Percentiles rank a stretch among this genome's conserved stretches.
phyloP scores from a whole-genome alignment of 169 alveolate genomes.

The Cryptosporidium baileyi region DNA sequence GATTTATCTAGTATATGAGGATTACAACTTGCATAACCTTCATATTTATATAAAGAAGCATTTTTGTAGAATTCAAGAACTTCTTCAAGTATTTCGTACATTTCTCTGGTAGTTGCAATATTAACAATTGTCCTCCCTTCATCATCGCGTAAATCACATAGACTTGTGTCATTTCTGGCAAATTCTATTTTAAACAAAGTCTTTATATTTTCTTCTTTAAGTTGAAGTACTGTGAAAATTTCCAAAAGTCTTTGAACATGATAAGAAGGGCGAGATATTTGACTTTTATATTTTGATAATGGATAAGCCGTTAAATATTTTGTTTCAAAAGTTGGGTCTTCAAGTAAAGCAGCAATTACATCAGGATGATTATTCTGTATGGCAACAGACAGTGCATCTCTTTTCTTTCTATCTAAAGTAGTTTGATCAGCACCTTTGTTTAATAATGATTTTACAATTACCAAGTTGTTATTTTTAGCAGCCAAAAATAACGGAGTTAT shows the following conservation, averaged over 20 bases:
- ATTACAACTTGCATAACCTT: conserved; percentile 66
- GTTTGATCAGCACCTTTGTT: conserved; percentile 52
- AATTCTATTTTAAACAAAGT: conserved; percentile 27
- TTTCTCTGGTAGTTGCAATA: conserved; percentile 39
- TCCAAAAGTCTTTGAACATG: conserved; percentile 48
- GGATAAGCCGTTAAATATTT: conserved; percentile 44
- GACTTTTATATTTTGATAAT: conserved; percentile 30
- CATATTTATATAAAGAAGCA: conserved; percentile 36
- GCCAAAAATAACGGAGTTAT: conserved; percentile 53
- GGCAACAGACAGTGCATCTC: conserved; percentile 59
- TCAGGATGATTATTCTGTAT: conserved; percentile 43
- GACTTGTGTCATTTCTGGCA: conserved; percentile 48
- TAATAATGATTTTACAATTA: conserved; percentile 19
- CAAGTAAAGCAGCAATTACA: conserved; percentile 1
- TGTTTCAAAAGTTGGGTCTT: conserved; percentile 22
- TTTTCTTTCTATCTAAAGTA: conserved; percentile 8
- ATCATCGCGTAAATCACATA: conserved; percentile 40
- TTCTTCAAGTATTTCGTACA: conserved; percentile 44
- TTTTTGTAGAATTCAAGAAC: conserved; percentile 56
- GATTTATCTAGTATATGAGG: conserved; percentile 64
- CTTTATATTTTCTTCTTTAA: conserved; percentile 5
- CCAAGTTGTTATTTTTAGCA: conserved; percentile 10
- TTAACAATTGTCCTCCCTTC: conserved; percentile 53
- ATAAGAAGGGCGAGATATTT: conserved; percentile 17
- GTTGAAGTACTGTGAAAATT: conserved; percentile 33